Conservation (phyloP, 1,139 yeast genomes). For the Debaryomyces udenii region DNA sequence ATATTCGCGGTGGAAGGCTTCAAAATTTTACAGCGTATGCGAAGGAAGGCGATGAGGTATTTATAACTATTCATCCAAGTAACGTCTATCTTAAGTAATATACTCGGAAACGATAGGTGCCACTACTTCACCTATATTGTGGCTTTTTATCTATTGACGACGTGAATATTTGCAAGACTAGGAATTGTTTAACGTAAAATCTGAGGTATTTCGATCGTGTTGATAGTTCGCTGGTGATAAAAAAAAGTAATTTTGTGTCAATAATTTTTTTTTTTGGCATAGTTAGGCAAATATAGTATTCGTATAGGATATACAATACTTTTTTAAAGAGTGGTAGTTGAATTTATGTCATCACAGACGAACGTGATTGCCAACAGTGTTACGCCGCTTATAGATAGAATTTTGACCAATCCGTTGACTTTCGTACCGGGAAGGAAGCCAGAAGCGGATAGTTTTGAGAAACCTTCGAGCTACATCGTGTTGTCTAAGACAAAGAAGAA, state of each 20-base stretch:
- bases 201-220: neutral
- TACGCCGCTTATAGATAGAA: slow-evolving; percentile 57
- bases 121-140: neutral
- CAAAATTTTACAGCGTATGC: slow-evolving; percentile 5
- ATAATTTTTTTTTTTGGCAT: neutral
- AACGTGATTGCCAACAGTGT: slow-evolving; percentile 15
- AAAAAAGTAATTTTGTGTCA: slow-evolving; percentile 8
- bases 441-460: slow-evolving; percentile 32
- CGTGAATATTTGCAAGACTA: too few relatives aligned
- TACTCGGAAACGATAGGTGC: neutral
- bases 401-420: slow-evolving; percentile 59
- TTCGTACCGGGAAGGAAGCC: slow-evolving; percentile 57
- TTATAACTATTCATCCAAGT: neutral
- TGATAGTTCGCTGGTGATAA: slow-evolving; percentile 1
- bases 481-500: slow-evolving; percentile 27
- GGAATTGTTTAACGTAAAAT: too few relatives aligned
- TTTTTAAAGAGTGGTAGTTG: neutral
- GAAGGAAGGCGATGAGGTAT: slow-evolving; percentile 9
- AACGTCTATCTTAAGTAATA: neutral
- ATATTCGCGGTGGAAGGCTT: neutral
- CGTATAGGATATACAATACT: neutral
- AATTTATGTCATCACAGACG: slow-evolving; percentile 4
- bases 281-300: slow-evolving; percentile 1
- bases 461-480: slow-evolving; percentile 45
- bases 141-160: neutral